Evolutionary conservation across 2,329 filamentous ascomycete species (phyloP).

Genomic region (Bipolaris zeicola): DNA sequence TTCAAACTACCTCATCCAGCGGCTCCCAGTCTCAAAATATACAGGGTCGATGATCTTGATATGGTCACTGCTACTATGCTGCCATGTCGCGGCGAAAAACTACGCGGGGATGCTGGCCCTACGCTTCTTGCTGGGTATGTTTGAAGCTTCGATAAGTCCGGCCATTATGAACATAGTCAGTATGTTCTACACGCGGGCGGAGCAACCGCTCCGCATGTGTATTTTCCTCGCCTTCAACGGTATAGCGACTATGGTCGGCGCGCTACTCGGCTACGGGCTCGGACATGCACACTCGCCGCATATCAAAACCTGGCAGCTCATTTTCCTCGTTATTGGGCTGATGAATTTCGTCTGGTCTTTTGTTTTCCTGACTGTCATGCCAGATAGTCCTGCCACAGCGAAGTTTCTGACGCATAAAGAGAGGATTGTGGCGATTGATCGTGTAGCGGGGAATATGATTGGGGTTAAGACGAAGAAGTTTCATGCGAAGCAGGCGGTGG

Average conservation of each 20-base stretch:
- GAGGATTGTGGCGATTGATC: slow-evolving; percentile 49
- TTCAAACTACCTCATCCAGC: slow-evolving; percentile 48
- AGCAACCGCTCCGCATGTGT: slow-evolving; percentile 53
- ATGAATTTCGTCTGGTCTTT: slow-evolving; percentile 46
- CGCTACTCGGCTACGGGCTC: slow-evolving; percentile 45
- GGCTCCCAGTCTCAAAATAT: slow-evolving; percentile 45
- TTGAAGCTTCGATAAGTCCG: slow-evolving; percentile 43
- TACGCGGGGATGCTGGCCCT: slow-evolving; percentile 45
- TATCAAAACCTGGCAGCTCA: slow-evolving; percentile 45
- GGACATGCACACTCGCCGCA: slow-evolving; percentile 35
- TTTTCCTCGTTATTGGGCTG: slow-evolving; percentile 47
- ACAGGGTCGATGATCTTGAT: slow-evolving; percentile 47
- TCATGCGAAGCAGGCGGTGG: slow-evolving; percentile 45
- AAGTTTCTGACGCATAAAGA: slow-evolving; percentile 49
- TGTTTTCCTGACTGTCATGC: slow-evolving; percentile 47
- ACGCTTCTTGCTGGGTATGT: slow-evolving; percentile 46
- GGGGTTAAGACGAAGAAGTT: slow-evolving; percentile 51
- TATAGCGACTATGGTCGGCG: slow-evolving; percentile 47
- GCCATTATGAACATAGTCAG: slow-evolving; percentile 48
- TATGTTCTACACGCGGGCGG: slow-evolving; percentile 46
- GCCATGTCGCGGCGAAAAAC: slow-evolving; percentile 48
- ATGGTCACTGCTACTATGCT: slow-evolving; percentile 55
- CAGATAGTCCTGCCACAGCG: slow-evolving; percentile 45
- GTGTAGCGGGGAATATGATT: slow-evolving; percentile 50
- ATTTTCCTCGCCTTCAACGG: slow-evolving; percentile 51